These are phyloP conservation scores for Entomortierella lignicola DNA, from an alignment of 192 early-diverging fungal genomes.

Conservation along the genomic window DNA sequence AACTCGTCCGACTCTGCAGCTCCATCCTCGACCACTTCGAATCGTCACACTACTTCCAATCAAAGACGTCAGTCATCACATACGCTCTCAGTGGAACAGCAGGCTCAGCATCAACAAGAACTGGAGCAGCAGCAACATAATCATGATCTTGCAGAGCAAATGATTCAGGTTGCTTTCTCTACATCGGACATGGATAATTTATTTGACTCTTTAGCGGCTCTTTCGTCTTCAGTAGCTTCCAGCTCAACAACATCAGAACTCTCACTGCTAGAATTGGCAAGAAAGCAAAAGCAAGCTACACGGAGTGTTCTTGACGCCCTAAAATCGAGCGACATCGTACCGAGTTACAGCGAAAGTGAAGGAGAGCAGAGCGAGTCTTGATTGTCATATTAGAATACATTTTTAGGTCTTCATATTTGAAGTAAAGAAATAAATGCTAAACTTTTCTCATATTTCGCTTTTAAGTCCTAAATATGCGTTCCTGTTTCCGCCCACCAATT, in stretches of 20 bases:
- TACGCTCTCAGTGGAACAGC: conserved; percentile 14
- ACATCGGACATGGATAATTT: conserved; percentile 27
- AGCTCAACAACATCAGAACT: neutral
- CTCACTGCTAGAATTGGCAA: conserved; percentile 1
- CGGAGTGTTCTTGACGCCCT: conserved; percentile 26
- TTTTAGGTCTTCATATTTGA: too few relatives aligned
- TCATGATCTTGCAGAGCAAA: conserved; percentile 43
- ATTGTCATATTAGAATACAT: neutral
- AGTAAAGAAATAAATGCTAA: neutral
- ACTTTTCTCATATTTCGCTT: neutral
- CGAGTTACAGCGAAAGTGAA: conserved; percentile 12
- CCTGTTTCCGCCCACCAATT: too few relatives aligned
- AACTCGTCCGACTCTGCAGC: neutral
- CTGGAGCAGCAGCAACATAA: conserved; percentile 37
- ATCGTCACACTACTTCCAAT: neutral
- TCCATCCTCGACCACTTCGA: neutral
- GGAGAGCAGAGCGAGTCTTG: neutral
- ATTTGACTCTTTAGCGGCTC: neutral
- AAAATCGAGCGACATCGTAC: conserved; percentile 18
- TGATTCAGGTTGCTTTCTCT: conserved; percentile 41
- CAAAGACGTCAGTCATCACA: conserved; percentile 1
- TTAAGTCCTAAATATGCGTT: too few relatives aligned
- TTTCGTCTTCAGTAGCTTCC: neutral
- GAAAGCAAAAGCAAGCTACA: conserved; percentile 31
- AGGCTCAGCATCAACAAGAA: conserved; percentile 25